Conservation (phyloP, 2,329 filamentous ascomycete genomes). For the Paracoccidioides lutzii region DNA sequence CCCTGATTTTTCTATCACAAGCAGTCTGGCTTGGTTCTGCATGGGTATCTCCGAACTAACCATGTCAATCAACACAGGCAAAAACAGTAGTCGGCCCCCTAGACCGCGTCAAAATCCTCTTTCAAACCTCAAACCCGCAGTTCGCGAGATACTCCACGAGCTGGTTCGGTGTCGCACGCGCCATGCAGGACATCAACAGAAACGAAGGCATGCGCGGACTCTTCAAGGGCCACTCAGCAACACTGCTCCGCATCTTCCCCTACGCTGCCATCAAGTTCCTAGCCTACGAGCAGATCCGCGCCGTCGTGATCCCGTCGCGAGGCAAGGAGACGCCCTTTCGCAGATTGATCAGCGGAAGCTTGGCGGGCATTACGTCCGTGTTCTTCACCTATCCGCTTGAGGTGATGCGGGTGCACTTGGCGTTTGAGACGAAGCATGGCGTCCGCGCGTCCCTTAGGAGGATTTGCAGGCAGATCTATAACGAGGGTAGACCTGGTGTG, state of each 20-base stretch:
- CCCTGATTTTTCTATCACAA: constrained; percentile 6
- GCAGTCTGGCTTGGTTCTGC: neutral
- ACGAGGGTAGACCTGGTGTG: constrained; percentile 47
- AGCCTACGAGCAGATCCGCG: constrained; percentile 90
- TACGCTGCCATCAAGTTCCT: constrained; percentile 98
- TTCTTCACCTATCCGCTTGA: constrained; percentile 95
- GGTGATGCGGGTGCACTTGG: constrained; percentile 79
- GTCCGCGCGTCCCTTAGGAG: constrained; percentile 55
- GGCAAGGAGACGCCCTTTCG: constrained; percentile 69
- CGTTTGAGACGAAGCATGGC: constrained; percentile 78
- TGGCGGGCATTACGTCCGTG: constrained; percentile 68
- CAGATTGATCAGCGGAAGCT: constrained; percentile 38
- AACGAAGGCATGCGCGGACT: constrained; percentile 63
- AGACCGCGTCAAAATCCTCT: constrained; percentile 96
- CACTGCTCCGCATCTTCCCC: constrained; percentile 84
- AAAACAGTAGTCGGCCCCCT: constrained; percentile 93
- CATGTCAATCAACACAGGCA: constrained; percentile 42
- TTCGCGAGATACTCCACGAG: constrained; percentile 87
- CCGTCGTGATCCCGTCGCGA: constrained; percentile 56
- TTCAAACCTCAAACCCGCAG: constrained; percentile 87
- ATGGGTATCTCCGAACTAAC: neutral
- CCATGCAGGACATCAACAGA: constrained; percentile 70
- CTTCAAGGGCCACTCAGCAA: constrained; percentile 89
- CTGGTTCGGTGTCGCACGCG: constrained; percentile 70
- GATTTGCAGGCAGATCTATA: constrained; percentile 78